Evolutionary conservation across 352 stramenopile species (phyloP).

Genomic region (Ophiocytium majus): DNA sequence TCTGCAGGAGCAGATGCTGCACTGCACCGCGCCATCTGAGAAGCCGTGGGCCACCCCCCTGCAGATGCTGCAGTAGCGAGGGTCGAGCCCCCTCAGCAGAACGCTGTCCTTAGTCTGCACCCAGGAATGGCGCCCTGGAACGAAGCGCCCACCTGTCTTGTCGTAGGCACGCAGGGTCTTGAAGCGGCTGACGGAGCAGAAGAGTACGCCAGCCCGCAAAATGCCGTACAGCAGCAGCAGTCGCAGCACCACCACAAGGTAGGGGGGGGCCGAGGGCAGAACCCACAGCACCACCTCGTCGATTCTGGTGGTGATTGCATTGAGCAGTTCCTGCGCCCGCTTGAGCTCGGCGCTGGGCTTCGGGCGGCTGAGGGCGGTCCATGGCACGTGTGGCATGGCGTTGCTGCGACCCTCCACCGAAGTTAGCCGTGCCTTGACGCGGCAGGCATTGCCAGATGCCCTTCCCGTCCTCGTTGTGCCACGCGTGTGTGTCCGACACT

Average conservation of each 20-base stretch:
- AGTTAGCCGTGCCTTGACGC: no score
- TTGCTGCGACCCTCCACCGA: no score
- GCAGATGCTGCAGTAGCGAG: constrained; percentile 13
- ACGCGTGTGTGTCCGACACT: no score
- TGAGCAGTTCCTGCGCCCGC: neutral
- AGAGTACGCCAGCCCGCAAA: neutral
- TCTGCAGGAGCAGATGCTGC: constrained; percentile 14
- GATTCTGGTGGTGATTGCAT: neutral
- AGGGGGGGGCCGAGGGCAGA: neutral
- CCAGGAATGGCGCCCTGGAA: neutral
- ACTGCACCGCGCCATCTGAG: constrained; percentile 14
- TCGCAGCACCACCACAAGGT: neutral
- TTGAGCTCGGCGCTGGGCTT: neutral
- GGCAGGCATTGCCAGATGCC: no score
- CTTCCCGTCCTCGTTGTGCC: no score
- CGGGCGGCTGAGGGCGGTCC: neutral
- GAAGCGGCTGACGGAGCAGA: neutral
- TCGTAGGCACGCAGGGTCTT: neutral
- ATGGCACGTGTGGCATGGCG: constrained; percentile 12
- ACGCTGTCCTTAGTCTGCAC: constrained; percentile 1
- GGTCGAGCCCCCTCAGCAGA: neutral
- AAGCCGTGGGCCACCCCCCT: constrained; percentile 3
- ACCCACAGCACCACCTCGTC: neutral
- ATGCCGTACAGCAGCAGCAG: neutral
- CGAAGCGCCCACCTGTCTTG: neutral